Percentiles rank a stretch among this genome's conserved stretches.
phyloP scores from a whole-genome alignment of 2,329 filamentous ascomycete genomes.

The Fusarium ramigenum region DNA sequence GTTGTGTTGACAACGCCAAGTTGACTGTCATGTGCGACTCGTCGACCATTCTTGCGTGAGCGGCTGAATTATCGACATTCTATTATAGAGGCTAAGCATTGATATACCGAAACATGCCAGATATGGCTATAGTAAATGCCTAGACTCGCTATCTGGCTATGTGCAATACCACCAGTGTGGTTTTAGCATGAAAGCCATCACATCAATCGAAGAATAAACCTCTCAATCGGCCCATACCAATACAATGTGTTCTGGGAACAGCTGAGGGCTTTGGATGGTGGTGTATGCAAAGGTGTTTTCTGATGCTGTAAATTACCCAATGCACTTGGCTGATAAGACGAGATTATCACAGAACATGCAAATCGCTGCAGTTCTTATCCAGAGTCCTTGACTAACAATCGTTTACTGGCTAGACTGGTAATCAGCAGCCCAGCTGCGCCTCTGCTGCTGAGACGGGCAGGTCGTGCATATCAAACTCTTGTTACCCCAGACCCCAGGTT shows the following conservation, averaged over 20 bases:
- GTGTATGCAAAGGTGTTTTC: conserved; percentile 5
- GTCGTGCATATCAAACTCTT: conserved; percentile 9
- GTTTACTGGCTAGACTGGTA: background rate
- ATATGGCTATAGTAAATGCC: background rate
- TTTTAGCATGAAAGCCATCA: background rate
- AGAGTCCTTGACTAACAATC: background rate
- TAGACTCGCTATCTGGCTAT: background rate
- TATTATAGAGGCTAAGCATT: background rate
- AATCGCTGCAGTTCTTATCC: background rate
- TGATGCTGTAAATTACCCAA: conserved; percentile 1
- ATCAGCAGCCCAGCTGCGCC: conserved; percentile 23
- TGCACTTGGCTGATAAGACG: background rate
- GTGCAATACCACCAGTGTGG: background rate
- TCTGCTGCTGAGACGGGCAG: conserved; percentile 14
- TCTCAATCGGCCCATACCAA: background rate
- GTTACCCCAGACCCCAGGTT: conserved; percentile 34
- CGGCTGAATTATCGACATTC: background rate
- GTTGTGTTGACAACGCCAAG: conserved; percentile 1
- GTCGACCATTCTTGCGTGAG: background rate
- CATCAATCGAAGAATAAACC: background rate
- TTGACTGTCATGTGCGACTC: conserved; percentile 7
- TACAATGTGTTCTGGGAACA: background rate
- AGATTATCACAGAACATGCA: background rate
- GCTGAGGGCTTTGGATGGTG: background rate
- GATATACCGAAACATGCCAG: conserved; percentile 1